phyloP scores from a whole-genome alignment of 495 filamentous ascomycete species.

The Aspergillus nanangensis region DNA sequence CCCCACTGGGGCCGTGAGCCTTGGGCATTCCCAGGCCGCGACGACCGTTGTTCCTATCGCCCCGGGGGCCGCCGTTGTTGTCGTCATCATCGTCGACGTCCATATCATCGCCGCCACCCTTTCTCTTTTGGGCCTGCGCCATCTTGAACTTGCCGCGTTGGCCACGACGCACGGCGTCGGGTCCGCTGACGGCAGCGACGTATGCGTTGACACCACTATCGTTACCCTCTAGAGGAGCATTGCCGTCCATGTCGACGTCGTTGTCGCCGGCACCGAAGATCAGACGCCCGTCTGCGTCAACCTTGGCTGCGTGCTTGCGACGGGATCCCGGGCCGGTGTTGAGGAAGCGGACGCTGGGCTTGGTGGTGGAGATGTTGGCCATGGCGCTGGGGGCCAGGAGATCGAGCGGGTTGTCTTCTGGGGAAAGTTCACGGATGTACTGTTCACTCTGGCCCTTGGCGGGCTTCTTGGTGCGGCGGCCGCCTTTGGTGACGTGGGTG shows the following conservation, averaged over 20 bases:
- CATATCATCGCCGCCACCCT: conserved; percentile 57
- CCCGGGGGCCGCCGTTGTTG: conserved; percentile 2
- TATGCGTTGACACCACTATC: conserved; percentile 76
- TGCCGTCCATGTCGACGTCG: conserved; percentile 54
- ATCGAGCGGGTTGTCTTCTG: conserved; percentile 87
- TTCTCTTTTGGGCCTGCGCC: conserved; percentile 57
- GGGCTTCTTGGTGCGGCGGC: conserved; percentile 28
- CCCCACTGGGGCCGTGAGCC: conserved; percentile 35
- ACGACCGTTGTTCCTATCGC: conserved; percentile 28
- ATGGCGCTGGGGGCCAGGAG: conserved; percentile 82
- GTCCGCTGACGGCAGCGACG: conserved; percentile 81
- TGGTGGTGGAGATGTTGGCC: conserved; percentile 88
- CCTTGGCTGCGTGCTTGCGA: conserved; percentile 56
- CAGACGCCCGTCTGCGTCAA: conserved; percentile 83
- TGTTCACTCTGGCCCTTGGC: conserved; percentile 55
- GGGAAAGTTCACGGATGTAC: conserved; percentile 82
- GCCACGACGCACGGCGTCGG: conserved; percentile 75
- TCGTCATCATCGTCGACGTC: conserved; percentile 56
- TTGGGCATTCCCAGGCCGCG: conserved; percentile 45
- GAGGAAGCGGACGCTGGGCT: conserved; percentile 57
- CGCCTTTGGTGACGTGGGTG: conserved; percentile 33
- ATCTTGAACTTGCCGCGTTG: conserved; percentile 87
- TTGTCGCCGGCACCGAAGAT: conserved; percentile 61
- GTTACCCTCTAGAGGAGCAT: conserved; percentile 26
- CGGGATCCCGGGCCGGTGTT: conserved; percentile 38